These are phyloP conservation scores for Colletotrichum destructivum DNA, from an alignment of 2,329 filamentous ascomycete genomes.

Conservation along the genomic window DNA sequence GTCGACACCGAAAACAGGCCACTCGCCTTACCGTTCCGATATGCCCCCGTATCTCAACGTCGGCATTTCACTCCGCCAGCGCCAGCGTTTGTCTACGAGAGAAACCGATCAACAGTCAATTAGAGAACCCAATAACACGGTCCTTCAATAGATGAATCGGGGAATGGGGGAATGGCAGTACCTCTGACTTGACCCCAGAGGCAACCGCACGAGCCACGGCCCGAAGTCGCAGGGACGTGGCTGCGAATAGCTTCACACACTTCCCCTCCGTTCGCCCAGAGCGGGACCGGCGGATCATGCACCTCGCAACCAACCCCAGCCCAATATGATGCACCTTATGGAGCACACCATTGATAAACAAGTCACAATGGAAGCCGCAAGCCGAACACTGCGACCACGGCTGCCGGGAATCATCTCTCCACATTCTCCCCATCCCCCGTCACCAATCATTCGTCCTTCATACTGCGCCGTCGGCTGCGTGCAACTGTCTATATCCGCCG, in stretches of 20 bases:
- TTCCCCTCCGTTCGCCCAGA: constrained; percentile 40
- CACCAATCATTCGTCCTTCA: constrained; percentile 10
- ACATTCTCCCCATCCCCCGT: constrained; percentile 10
- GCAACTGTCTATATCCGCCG: constrained; percentile 7
- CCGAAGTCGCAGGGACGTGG: constrained; percentile 31
- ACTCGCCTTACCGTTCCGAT: constrained; percentile 1
- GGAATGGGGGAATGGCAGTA: not conserved
- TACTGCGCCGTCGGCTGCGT: constrained; percentile 19
- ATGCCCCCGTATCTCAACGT: constrained; percentile 11
- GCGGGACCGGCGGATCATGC: constrained; percentile 41
- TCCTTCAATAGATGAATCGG: not conserved
- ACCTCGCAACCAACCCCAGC: constrained; percentile 22
- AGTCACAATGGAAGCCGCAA: not conserved
- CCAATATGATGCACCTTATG: constrained; percentile 2
- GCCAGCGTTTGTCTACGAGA: constrained; percentile 13
- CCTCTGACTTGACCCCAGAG: not conserved
- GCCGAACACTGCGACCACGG: constrained; percentile 4
- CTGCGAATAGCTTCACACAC: constrained; percentile 39
- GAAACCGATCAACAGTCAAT: not conserved
- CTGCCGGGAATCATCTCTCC: constrained; percentile 19
- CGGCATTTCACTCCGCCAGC: not conserved
- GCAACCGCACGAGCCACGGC: constrained; percentile 16
- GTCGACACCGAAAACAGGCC: constrained; percentile 22
- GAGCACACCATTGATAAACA: constrained; percentile 2
- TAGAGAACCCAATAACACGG: not conserved